phyloP scores from a whole-genome alignment of 176 grass and related monocot species.

The Leersia perrieri region DNA sequence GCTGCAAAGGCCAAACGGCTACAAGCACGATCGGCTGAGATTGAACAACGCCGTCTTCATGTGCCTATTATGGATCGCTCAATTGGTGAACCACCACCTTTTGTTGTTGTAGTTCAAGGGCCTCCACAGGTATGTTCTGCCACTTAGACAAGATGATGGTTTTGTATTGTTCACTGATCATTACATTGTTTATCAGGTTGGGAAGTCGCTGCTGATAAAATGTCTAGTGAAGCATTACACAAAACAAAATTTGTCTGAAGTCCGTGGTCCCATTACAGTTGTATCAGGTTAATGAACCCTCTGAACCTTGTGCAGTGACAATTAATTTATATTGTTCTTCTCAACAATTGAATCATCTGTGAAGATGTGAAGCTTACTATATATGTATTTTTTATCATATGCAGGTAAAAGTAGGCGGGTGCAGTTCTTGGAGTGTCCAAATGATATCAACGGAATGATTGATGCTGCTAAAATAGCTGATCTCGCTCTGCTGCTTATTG shows the following conservation, averaged over 20 bases:
- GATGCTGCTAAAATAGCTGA: slow-evolving; percentile 99
- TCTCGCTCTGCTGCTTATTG: slow-evolving; percentile 87
- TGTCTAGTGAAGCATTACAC: slow-evolving; percentile 92
- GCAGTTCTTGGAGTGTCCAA: slow-evolving; percentile 94
- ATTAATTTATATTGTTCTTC: neutral
- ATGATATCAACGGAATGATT: slow-evolving; percentile 98
- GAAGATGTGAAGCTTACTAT: neutral
- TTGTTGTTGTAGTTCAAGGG: slow-evolving; percentile 96
- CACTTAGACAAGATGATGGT: slow-evolving; percentile 10
- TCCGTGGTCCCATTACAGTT: slow-evolving; percentile 85
- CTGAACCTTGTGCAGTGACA: neutral
- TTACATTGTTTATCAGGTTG: slow-evolving; percentile 53
- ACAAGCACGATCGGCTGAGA: slow-evolving; percentile 72
- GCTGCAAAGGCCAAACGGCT: slow-evolving; percentile 78
- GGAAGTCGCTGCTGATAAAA: slow-evolving; percentile 95
- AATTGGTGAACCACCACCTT: slow-evolving; percentile 79
- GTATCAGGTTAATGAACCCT: slow-evolving; percentile 64
- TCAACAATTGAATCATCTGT: slow-evolving; percentile 19
- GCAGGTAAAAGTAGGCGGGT: slow-evolving; percentile 88
- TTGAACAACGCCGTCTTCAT: slow-evolving; percentile 85
- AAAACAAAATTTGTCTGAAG: slow-evolving; percentile 89
- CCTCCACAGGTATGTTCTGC: slow-evolving; percentile 62
- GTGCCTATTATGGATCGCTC: slow-evolving; percentile 76
- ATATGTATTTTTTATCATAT: slow-evolving; percentile 17
- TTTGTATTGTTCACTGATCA: slow-evolving; percentile 23